A percentile compares a stretch with the other conserved stretches of the same genome.
Evolutionary conservation across 441 rosid genomes (phyloP).

Genomic region (Syzygium malaccense): DNA sequence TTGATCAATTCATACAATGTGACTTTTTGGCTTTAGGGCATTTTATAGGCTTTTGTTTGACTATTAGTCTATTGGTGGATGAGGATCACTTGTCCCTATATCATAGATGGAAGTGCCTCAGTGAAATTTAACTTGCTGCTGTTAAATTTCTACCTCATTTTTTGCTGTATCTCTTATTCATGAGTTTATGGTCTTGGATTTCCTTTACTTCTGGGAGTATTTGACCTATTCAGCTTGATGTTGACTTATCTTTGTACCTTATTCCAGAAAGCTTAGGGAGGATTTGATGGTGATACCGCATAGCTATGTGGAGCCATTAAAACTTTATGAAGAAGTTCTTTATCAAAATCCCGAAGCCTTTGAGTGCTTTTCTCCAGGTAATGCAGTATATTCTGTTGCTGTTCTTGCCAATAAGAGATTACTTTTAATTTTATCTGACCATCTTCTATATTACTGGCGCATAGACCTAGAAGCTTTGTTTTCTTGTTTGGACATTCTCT

Average conservation of each 20-base stretch:
- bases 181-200: neutral
- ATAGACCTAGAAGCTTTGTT: neutral
- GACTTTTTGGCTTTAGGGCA: neutral
- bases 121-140: neutral
- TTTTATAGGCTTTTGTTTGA: neutral
- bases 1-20: neutral
- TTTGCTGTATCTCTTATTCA: neutral
- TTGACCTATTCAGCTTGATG: neutral
- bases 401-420: neutral
- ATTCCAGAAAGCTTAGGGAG: constrained; percentile 64
- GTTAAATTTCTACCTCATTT: neutral
- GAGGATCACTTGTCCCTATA: neutral
- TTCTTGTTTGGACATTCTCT: neutral
- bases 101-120: neutral
- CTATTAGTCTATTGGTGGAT: neutral
- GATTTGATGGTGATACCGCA: constrained; percentile 23
- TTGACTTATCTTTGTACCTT: neutral
- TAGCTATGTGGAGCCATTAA: constrained; percentile 41
- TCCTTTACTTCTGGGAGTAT: neutral
- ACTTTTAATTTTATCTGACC: neutral
- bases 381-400: constrained; percentile 29
- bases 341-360: constrained; percentile 68
- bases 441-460: neutral
- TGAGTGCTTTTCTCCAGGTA: constrained; percentile 81
- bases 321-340: constrained; percentile 64